phyloP scores from a whole-genome alignment of 441 rosid genomes.

The Euphorbia celastroides region DNA sequence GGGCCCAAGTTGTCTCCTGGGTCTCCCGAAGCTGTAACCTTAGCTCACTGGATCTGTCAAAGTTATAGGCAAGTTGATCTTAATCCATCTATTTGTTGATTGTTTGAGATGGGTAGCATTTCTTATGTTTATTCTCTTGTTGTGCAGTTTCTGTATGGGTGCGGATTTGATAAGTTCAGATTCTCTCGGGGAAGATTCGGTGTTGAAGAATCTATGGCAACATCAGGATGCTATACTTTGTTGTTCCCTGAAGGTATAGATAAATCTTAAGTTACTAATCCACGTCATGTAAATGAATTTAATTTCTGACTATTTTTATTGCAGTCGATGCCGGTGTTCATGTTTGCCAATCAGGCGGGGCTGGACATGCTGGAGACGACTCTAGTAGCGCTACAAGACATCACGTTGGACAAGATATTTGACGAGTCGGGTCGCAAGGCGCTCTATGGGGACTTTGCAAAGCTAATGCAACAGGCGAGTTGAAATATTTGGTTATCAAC shows the following conservation, averaged over 20 bases:
- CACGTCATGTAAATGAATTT: no score
- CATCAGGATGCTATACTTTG: slow-evolving; percentile 85
- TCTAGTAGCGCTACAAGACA: slow-evolving; percentile 84
- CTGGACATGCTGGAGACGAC: slow-evolving; percentile 98
- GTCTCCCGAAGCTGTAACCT: slow-evolving; percentile 85
- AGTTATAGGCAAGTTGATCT: slow-evolving; percentile 53
- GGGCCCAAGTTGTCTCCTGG: slow-evolving; percentile 69
- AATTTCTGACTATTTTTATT: no score
- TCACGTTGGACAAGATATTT: slow-evolving; percentile 77
- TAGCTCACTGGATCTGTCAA: slow-evolving; percentile 82
- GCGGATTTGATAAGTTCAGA: slow-evolving; percentile 59
- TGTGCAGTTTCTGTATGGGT: slow-evolving; percentile 56
- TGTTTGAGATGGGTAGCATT: background rate
- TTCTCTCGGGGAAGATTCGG: slow-evolving; percentile 42
- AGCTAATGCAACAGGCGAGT: slow-evolving; percentile 83
- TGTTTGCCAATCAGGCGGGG: slow-evolving; percentile 92
- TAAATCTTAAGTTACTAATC: no score
- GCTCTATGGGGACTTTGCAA: slow-evolving; percentile 59
- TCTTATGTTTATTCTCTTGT: slow-evolving; percentile 3
- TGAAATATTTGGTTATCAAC: background rate
- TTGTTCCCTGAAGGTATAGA: slow-evolving; percentile 74
- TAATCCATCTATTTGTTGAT: background rate
- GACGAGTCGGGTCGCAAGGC: slow-evolving; percentile 80
- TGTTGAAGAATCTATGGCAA: slow-evolving; percentile 74
- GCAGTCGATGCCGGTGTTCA: slow-evolving; percentile 77